Evolutionary conservation across 345 rosid species (phyloP).

Genomic region (Mercurialis annua): DNA sequence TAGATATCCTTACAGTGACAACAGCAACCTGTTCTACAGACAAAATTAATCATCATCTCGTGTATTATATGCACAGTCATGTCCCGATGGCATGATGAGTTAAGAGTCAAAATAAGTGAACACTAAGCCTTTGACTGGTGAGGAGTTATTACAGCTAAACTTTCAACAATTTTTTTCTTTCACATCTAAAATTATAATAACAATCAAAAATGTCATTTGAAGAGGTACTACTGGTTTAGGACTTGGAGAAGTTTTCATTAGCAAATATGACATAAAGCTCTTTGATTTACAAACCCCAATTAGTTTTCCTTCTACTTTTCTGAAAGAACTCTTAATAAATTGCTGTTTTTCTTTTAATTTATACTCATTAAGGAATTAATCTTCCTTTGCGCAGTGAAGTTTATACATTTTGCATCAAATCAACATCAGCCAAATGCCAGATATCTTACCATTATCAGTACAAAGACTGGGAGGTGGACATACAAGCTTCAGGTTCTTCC

Average conservation of each 20-base stretch:
- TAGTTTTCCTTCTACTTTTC: background rate
- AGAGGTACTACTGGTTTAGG: background rate
- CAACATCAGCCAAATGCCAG: background rate
- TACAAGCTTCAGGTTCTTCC: conserved; percentile 64
- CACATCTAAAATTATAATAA: background rate
- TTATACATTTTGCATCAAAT: background rate
- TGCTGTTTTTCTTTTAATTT: background rate
- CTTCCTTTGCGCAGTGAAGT: background rate
- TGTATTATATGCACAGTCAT: background rate
- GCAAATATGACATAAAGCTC: background rate
- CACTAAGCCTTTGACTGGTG: background rate
- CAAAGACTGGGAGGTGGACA: conserved; percentile 92
- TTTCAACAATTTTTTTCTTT: background rate
- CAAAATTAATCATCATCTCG: background rate
- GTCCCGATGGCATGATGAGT: background rate
- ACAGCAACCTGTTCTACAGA: background rate
- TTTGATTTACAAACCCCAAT: background rate
- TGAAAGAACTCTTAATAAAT: background rate
- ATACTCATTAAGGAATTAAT: background rate
- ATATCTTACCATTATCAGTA: conserved; percentile 77
- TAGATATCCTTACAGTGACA: background rate
- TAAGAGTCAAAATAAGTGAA: background rate
- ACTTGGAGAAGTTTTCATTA: background rate
- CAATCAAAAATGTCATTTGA: background rate
- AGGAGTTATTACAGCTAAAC: background rate